Conservation (phyloP, 768 basidiomycete species). For the Saitozyma sp. region DNA sequence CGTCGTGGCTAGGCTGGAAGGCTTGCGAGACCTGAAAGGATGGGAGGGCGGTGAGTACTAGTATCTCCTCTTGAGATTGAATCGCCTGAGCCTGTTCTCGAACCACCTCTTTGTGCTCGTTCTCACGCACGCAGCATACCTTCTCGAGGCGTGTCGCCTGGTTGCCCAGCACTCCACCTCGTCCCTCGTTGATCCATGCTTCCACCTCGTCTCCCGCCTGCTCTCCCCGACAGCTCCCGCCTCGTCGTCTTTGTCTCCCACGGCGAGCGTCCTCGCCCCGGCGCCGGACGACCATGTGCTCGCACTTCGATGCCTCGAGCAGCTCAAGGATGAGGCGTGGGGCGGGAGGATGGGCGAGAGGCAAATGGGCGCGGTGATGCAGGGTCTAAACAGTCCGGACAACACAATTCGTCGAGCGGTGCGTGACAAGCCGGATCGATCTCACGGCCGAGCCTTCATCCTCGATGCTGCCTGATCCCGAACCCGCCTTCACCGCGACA, state of each 20-base stretch:
- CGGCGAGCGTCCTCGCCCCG: not conserved
- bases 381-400: constrained; percentile 36
- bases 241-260: not conserved
- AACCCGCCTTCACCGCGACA: constrained; percentile 1
- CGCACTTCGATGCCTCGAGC: constrained; percentile 27
- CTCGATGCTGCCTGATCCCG: not conserved
- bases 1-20: not conserved
- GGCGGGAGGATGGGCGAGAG: constrained; percentile 27
- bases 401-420: constrained; percentile 31
- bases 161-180: not conserved
- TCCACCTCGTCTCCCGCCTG: constrained; percentile 1
- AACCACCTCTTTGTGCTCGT: not conserved
- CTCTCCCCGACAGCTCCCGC: not conserved
- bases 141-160: constrained; percentile 20
- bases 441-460: not conserved
- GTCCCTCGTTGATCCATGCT: not conserved
- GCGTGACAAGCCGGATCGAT: not conserved
- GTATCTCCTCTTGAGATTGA: too few species aligned
- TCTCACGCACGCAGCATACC: constrained; percentile 15
- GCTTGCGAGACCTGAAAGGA: not conserved
- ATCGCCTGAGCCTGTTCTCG: too few species aligned
- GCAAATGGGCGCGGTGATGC: constrained; percentile 41
- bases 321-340: constrained; percentile 22
- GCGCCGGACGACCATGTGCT: constrained; percentile 20
- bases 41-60: constrained; percentile 14